Conservation (phyloP, 495 filamentous ascomycete genomes). For the Delitschia confertaspora region DNA sequence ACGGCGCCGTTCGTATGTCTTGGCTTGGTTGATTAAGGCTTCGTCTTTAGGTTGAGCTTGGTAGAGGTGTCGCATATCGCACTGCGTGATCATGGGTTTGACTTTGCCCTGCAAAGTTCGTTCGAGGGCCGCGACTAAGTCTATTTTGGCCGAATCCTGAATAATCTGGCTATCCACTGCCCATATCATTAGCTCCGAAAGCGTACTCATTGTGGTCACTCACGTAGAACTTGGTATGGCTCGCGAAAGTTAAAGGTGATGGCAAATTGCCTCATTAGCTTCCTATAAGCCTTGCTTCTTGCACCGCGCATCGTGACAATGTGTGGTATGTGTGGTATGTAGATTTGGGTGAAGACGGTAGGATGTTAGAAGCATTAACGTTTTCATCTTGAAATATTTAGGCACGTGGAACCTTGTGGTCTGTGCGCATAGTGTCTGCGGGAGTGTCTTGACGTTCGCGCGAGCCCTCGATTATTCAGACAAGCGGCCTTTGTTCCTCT, state of each 20-base stretch:
- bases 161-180: slow-evolving; percentile 74
- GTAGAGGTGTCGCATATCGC: slow-evolving; percentile 62
- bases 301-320: slow-evolving; percentile 68
- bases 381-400: too few species aligned
- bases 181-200: not conserved
- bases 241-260: slow-evolving; percentile 78
- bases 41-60: slow-evolving; percentile 47
- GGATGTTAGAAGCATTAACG: too few species aligned
- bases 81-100: slow-evolving; percentile 52
- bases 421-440: not conserved
- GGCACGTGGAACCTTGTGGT: too few species aligned
- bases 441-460: not conserved
- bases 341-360: not conserved
- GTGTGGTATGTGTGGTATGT: not conserved
- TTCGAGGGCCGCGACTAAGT: slow-evolving; percentile 60
- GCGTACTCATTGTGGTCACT: slow-evolving; percentile 13
- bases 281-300: slow-evolving; percentile 88
- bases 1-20: slow-evolving; percentile 70
- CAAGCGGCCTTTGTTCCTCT: too few species aligned
- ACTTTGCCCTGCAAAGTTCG: slow-evolving; percentile 68
- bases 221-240: slow-evolving; percentile 37
- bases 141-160: slow-evolving; percentile 69
- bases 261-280: slow-evolving; percentile 89
- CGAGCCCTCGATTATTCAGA: too few species aligned
- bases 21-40: slow-evolving; percentile 56